Base-by-base conservation (phyloP, 495 filamentous ascomycete genomes). In the Penicillium cosmopolitanum region DNA sequence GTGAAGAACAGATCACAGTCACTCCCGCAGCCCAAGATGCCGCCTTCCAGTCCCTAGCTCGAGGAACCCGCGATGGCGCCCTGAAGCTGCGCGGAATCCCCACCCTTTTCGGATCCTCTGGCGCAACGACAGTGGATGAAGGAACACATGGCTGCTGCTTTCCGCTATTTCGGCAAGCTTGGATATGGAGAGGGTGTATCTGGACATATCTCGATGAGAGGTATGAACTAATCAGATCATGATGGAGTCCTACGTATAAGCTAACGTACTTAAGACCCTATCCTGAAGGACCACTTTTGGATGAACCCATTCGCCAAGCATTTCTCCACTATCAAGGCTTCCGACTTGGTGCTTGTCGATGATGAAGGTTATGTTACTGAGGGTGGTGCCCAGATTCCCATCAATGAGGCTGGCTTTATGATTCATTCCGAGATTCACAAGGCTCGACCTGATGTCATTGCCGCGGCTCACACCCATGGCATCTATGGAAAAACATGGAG, bases 101-200 rank as follows among this genome's bases (percentile, higher is more conserved):
- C 33, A 82, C 80, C 80, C 47, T 87, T 88, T 63, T 76, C 81
- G 9, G 82, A 79, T 35, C 73, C 79, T 1, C 78, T 85, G 42
- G 83, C 83, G 40, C 82, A 89, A 67, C 81, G 89, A 18, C 66
- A 86, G 57, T 89, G 86, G 77, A 81, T 88, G 61, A 91, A 88
- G 60, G 85, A 89, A 66, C 86, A 87, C 55, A 84, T 90, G 68
- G 87, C 87, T 0, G 86, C 85, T 55, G 88, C 86, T n/a, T 91
- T 87, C 64, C 82, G 87, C 4, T 82, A 87, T 67, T 91, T 90
- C 62, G 87, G 85, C 13, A 85, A 85, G 58, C 74, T 84, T 34
- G 87, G 87, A 6, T 90, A 89, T 63, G 87, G 85, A 53, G 88
- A 90, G 62, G 88, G 88, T 4, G 81, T 89, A 46, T 87, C 86